A percentile compares a stretch with the other conserved stretches of the same genome.
Conservation (phyloP, 352 stramenopile genomes). For the Pythium pyrilobum region DNA sequence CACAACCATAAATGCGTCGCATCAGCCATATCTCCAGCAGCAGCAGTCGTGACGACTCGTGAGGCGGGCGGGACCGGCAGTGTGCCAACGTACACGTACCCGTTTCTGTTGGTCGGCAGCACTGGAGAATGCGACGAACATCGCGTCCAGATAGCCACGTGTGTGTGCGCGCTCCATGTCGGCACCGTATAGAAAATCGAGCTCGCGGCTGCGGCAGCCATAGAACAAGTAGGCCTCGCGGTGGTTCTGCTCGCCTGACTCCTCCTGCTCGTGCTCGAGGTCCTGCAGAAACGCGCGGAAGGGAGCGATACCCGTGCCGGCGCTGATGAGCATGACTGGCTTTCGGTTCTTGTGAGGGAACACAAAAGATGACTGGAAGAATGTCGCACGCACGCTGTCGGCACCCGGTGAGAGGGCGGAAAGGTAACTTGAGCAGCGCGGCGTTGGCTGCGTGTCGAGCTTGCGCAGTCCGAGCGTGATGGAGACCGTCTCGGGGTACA, state of each 20-base stretch:
- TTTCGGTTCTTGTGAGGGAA: constrained; percentile 55
- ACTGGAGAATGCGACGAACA: constrained; percentile 63
- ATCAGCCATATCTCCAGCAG: too few relatives aligned
- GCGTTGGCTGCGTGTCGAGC: constrained; percentile 40
- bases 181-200: constrained; percentile 70
- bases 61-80: too few relatives aligned
- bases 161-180: constrained; percentile 43
- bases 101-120: constrained; percentile 28
- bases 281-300: constrained; percentile 81
- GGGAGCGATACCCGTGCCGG: constrained; percentile 75
- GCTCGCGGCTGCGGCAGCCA: constrained; percentile 47
- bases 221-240: constrained; percentile 72
- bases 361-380: constrained; percentile 72
- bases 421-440: constrained; percentile 74
- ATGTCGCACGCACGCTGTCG: constrained; percentile 50
- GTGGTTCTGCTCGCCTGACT: constrained; percentile 13
- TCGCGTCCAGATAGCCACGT: constrained; percentile 38
- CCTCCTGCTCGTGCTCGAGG: constrained; percentile 48
- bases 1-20: background rate
- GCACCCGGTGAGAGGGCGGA: constrained; percentile 32
- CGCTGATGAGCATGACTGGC: constrained; percentile 72
- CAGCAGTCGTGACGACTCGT: too few relatives aligned
- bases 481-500: constrained; percentile 46
- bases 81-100: too few relatives aligned
- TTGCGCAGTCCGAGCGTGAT: constrained; percentile 71